Conservation (phyloP, 306 rosid genomes). For the Albizia julibrissin region DNA sequence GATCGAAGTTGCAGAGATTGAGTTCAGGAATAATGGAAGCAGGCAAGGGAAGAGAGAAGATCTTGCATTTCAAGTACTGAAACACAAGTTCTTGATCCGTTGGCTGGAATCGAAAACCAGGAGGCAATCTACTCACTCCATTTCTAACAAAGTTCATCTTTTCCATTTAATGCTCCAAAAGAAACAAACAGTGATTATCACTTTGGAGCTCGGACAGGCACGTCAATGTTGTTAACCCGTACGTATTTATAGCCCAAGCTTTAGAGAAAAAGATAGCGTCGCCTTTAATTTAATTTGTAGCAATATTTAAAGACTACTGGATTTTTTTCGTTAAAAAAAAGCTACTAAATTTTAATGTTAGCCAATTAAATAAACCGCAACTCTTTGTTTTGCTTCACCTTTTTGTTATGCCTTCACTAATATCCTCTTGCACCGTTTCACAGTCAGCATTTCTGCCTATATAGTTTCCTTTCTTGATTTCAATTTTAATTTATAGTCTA, state of each 20-base stretch:
- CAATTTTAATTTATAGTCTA: not conserved
- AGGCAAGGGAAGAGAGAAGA: slow-evolving; percentile 56
- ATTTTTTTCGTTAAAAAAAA: not conserved
- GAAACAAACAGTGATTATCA: not conserved
- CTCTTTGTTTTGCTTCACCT: slow-evolving; percentile 21
- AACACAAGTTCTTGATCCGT: slow-evolving; percentile 73
- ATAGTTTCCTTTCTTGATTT: not conserved
- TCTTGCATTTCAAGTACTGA: slow-evolving; percentile 59
- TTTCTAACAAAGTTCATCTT: slow-evolving; percentile 42
- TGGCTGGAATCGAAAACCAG: slow-evolving; percentile 76
- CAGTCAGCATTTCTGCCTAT: not conserved
- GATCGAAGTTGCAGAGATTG: slow-evolving; percentile 54
- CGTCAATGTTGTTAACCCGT: not conserved
- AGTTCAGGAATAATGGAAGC: slow-evolving; percentile 64
- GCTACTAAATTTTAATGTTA: slow-evolving; percentile 9
- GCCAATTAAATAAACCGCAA: slow-evolving; percentile 18
- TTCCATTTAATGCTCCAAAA: slow-evolving; percentile 34
- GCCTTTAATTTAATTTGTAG: not conserved
- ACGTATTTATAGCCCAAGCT: not conserved
- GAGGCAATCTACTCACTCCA: slow-evolving; percentile 61
- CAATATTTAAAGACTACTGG: slow-evolving; percentile 4
- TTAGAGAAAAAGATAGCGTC: not conserved
- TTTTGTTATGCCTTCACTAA: slow-evolving; percentile 24
- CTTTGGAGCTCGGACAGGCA: not conserved
- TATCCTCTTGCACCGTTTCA: not conserved